A percentile compares a stretch with the other conserved stretches of the same genome.
Evolutionary conservation across 2,329 filamentous ascomycete species (phyloP).

Genomic region (Golovinomyces cichoracearum): DNA sequence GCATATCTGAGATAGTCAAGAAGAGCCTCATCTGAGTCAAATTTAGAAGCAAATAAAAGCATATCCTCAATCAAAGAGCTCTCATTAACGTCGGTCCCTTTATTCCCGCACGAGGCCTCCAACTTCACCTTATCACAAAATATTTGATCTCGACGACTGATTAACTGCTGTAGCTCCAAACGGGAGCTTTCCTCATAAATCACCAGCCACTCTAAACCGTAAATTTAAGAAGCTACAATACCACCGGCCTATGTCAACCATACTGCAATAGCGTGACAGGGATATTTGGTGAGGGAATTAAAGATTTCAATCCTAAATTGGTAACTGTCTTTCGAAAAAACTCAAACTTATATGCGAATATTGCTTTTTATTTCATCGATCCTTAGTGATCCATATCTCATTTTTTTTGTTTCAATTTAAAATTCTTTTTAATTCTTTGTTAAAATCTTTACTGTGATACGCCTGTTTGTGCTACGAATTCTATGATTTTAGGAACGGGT

Average conservation of each 20-base stretch:
- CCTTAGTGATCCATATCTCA: neutral
- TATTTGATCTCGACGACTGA: neutral
- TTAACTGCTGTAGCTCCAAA: neutral
- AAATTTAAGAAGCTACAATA: no score
- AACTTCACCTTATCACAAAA: neutral
- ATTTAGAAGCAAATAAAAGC: no score
- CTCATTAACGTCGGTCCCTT: neutral
- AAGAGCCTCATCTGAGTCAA: no score
- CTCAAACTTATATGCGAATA: neutral
- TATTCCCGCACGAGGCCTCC: neutral
- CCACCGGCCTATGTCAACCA: no score
- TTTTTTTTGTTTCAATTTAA: neutral
- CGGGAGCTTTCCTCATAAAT: neutral
- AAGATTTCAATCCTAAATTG: neutral
- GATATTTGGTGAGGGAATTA: neutral
- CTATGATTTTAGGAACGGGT: neutral
- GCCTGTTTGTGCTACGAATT: no score
- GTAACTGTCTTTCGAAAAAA: neutral
- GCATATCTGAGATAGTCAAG: no score
- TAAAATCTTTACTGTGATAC: no score
- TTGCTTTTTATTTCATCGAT: slow-evolving; percentile 1
- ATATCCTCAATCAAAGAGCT: neutral
- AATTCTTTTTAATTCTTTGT: no score
- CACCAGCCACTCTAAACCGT: neutral
- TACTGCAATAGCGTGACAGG: neutral